phyloP scores from a whole-genome alignment of 768 basidiomycete genomes.

The Auriculariales sp. region DNA sequence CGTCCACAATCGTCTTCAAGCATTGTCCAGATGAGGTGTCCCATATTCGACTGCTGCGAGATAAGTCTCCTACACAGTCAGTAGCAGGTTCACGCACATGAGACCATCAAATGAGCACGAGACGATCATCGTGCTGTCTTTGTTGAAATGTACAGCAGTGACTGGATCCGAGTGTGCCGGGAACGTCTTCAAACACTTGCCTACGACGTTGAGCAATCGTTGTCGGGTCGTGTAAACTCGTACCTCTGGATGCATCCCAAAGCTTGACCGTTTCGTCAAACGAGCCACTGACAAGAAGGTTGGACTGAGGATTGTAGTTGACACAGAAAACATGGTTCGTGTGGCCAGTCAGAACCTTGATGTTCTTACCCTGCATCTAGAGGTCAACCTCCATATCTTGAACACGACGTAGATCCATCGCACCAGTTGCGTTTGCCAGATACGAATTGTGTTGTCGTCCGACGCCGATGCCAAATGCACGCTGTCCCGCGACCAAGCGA shows the following conservation, averaged over 20 bases:
- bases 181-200: constrained; percentile 69
- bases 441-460: constrained; percentile 78
- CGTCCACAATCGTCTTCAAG: constrained; percentile 90
- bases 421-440: constrained; percentile 70
- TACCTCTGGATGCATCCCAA: constrained; percentile 92
- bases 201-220: constrained; percentile 22
- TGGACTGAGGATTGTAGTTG: constrained; percentile 81
- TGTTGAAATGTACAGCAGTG: constrained; percentile 85
- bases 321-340: constrained; percentile 92
- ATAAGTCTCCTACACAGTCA: constrained; percentile 1
- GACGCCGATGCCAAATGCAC: constrained; percentile 81
- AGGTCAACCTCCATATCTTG: constrained; percentile 4
- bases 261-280: constrained; percentile 92
- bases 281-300: constrained; percentile 82
- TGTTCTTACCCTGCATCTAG: constrained; percentile 32
- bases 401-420: neutral
- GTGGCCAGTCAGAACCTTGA: constrained; percentile 66
- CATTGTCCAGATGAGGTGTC: constrained; percentile 96
- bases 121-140: constrained; percentile 87
- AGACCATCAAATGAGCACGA: constrained; percentile 95
- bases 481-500: constrained; percentile 78
- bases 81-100: constrained; percentile 44
- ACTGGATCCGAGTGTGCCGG: constrained; percentile 98
- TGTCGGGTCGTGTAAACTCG: constrained; percentile 2
- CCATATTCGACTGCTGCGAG: constrained; percentile 72